Conservation (phyloP, 2,329 filamentous ascomycete genomes). For the Clonostachys sp. region DNA sequence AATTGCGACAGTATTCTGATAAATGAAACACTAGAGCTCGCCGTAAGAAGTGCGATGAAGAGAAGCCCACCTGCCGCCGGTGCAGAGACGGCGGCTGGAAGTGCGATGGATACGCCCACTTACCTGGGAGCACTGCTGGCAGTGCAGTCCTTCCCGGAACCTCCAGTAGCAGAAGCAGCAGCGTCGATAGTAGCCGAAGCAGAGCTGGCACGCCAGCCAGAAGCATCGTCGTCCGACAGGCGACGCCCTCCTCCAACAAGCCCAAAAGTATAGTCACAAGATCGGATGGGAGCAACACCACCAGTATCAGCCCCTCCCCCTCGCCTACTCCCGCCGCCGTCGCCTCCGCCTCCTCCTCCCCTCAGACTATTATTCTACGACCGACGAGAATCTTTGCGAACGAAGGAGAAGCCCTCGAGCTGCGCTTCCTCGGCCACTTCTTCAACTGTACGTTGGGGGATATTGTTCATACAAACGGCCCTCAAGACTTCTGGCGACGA, state of each 20-base stretch:
- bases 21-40: background rate
- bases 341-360: background rate
- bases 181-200: background rate
- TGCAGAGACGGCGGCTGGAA: constrained; percentile 1
- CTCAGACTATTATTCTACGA: no score
- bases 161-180: background rate
- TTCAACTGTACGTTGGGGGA: constrained; percentile 1
- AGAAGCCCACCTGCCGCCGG: constrained; percentile 1
- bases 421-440: constrained; percentile 2
- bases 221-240: no score
- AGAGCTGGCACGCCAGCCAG: no score
- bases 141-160: background rate
- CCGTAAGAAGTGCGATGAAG: constrained; percentile 4
- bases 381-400: no score
- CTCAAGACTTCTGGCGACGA: background rate
- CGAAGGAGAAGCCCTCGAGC: background rate
- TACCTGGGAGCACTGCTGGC: background rate
- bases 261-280: no score
- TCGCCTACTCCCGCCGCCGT: background rate
- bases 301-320: background rate
- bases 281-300: no score
- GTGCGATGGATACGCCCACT: constrained; percentile 2
- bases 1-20: background rate
- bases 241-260: no score
- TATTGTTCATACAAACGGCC: background rate